These are phyloP conservation scores for Picea sitchensis DNA, from an alignment of 75 land plant species.

Conservation along the genomic window DNA sequence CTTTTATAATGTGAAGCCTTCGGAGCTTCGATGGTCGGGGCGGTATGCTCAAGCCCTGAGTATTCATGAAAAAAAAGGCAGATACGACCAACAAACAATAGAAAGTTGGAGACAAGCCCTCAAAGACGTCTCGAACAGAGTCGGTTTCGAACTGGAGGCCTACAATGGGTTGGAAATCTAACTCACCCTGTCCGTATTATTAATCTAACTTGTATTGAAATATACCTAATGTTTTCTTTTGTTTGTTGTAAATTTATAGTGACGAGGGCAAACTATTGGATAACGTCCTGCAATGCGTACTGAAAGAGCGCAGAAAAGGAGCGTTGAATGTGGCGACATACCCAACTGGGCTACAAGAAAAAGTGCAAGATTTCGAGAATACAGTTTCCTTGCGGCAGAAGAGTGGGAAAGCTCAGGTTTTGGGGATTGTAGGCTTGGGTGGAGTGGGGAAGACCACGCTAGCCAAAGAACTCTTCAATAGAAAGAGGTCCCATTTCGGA, in stretches of 20 bases:
- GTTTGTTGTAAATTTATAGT: not conserved
- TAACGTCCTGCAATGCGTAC: not conserved
- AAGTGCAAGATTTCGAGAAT: not conserved
- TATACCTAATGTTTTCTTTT: too few relatives aligned
- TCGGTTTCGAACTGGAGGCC: too few relatives aligned
- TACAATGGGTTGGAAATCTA: too few relatives aligned
- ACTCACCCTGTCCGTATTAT: too few relatives aligned
- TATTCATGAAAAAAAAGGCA: too few relatives aligned
- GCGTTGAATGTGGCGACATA: not conserved
- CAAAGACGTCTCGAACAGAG: too few relatives aligned
- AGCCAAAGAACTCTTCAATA: not conserved
- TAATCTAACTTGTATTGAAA: too few relatives aligned
- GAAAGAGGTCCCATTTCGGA: not conserved
- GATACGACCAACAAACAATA: too few relatives aligned
- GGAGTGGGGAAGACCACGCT: not conserved
- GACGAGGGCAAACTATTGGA: not conserved
- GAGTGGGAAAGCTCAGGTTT: not conserved
- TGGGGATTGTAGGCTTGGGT: not conserved
- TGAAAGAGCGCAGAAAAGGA: not conserved
- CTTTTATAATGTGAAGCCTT: too few relatives aligned
- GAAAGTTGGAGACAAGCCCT: too few relatives aligned
- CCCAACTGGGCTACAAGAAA: not conserved
- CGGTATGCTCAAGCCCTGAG: too few relatives aligned
- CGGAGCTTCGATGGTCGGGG: too few relatives aligned
- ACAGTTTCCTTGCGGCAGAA: not conserved